A percentile compares a stretch with the other conserved stretches of the same genome.
These are phyloP conservation scores for Pontederia crassipes DNA, from an alignment of 176 grass and related monocot genomes.

Conservation along the genomic window DNA sequence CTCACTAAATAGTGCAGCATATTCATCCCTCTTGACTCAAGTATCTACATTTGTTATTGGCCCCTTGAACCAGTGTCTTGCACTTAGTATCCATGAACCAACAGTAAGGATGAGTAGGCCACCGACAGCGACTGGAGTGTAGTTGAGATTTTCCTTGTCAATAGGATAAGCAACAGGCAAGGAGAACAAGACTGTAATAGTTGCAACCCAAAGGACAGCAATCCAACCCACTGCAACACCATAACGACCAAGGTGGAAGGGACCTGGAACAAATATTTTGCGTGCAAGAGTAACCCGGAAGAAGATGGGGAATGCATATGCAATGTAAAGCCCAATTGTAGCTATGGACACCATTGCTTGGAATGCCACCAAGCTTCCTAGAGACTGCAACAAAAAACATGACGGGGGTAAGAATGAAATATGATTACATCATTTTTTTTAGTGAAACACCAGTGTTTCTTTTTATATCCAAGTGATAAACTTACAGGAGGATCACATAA, in stretches of 20 bases:
- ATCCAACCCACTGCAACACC: constrained; percentile 48
- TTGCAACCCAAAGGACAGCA: constrained; percentile 93
- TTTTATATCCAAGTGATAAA: too few relatives aligned
- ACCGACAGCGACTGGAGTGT: constrained; percentile 59
- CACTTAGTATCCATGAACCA: constrained; percentile 41
- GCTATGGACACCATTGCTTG: constrained; percentile 99
- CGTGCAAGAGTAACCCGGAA: constrained; percentile 71
- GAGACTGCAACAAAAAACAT: constrained; percentile 37
- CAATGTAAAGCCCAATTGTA: constrained; percentile 76
- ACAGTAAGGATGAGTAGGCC: constrained; percentile 49
- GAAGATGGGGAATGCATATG: constrained; percentile 84
- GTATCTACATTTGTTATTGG: constrained; percentile 45
- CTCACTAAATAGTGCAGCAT: too few relatives aligned
- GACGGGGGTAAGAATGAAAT: neutral
- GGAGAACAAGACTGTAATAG: constrained; percentile 91
- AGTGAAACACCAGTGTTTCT: too few relatives aligned
- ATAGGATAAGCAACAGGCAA: constrained; percentile 72
- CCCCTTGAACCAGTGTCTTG: constrained; percentile 76
- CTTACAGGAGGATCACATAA: too few relatives aligned
- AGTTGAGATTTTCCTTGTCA: constrained; percentile 75
- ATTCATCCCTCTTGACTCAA: constrained; percentile 7
- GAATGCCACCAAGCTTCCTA: constrained; percentile 87
- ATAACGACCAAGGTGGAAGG: constrained; percentile 73
- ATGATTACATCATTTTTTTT: neutral
- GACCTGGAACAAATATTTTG: constrained; percentile 51